Conservation (phyloP, 2,329 filamentous ascomycete genomes). For the Colletotrichum gigasporum region DNA sequence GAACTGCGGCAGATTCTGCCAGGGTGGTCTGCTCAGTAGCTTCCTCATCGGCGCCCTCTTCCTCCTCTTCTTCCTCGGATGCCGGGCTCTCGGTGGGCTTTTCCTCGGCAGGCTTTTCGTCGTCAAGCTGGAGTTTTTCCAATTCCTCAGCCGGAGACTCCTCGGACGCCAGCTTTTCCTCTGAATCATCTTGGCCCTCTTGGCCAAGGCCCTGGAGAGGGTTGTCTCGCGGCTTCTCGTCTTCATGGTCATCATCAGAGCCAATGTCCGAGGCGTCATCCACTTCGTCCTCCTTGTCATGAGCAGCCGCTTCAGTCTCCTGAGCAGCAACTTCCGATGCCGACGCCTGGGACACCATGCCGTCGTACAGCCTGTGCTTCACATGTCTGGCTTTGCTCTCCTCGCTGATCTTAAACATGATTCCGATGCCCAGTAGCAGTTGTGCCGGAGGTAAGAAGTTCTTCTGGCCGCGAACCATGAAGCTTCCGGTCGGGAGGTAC, state of each 20-base stretch:
- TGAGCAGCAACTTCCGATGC: not conserved
- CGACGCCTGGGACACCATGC: conserved; percentile 36
- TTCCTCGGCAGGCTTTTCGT: conserved; percentile 35
- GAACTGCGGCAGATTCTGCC: conserved; percentile 13
- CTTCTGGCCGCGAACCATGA: conserved; percentile 86
- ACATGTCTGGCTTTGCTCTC: conserved; percentile 84
- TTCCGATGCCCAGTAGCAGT: conserved; percentile 85
- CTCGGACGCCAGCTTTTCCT: conserved; percentile 34
- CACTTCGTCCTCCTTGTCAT: conserved; percentile 40
- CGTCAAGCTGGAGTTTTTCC: conserved; percentile 24
- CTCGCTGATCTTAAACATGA: conserved; percentile 89
- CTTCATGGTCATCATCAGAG: conserved; percentile 43
- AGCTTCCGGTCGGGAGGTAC: conserved; percentile 80
- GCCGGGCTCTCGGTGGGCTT: conserved; percentile 15
- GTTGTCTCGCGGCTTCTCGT: conserved; percentile 45
- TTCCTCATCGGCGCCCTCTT: conserved; percentile 20
- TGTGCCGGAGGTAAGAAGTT: conserved; percentile 91
- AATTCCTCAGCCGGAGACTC: conserved; percentile 32
- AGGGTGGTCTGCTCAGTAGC: conserved; percentile 17
- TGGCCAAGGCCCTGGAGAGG: conserved; percentile 45
- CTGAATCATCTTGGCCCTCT: conserved; percentile 38
- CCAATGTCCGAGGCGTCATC: conserved; percentile 46
- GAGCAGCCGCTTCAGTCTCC: conserved; percentile 32
- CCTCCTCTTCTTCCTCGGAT: conserved; percentile 35
- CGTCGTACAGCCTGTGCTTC: conserved; percentile 67